Conservation (phyloP, 495 filamentous ascomycete genomes). For the Daldinia vernicosa region DNA sequence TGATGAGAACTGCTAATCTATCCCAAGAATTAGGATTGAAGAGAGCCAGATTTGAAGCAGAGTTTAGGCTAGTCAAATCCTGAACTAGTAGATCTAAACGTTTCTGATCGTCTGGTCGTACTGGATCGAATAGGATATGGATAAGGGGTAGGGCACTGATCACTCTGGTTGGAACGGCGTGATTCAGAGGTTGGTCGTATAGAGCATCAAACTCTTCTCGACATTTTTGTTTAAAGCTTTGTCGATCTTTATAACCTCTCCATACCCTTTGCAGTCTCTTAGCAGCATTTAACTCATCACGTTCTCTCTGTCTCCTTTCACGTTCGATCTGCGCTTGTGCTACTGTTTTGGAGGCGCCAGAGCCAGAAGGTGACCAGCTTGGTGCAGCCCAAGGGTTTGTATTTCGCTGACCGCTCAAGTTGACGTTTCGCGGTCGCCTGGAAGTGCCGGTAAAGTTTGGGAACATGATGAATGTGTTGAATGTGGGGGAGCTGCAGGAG, state of each 20-base stretch:
- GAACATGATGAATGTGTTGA: slow-evolving; percentile 75
- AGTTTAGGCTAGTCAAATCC: slow-evolving; percentile 44
- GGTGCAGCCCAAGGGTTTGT: slow-evolving; percentile 75
- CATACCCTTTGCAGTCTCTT: slow-evolving; percentile 81
- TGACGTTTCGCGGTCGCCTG: slow-evolving; percentile 86
- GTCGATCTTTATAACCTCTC: slow-evolving; percentile 78
- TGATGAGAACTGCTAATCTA: slow-evolving; percentile 48
- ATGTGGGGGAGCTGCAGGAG: no score
- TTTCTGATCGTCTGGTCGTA: slow-evolving; percentile 45
- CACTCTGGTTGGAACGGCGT: slow-evolving; percentile 39
- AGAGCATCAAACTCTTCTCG: slow-evolving; percentile 74
- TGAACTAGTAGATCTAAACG: slow-evolving; percentile 49
- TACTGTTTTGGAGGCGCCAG: slow-evolving; percentile 77
- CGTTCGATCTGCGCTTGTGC: slow-evolving; percentile 88
- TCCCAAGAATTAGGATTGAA: slow-evolving; percentile 45
- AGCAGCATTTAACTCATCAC: slow-evolving; percentile 78
- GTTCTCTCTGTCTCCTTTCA: slow-evolving; percentile 78
- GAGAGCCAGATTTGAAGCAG: slow-evolving; percentile 39
- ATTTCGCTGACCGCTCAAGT: slow-evolving; percentile 83
- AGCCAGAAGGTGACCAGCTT: slow-evolving; percentile 55
- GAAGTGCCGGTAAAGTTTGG: slow-evolving; percentile 88
- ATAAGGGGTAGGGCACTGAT: slow-evolving; percentile 49
- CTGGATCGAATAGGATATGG: slow-evolving; percentile 46
- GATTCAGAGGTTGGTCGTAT: slow-evolving; percentile 37
- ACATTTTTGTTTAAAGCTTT: slow-evolving; percentile 63